Percentiles rank a stretch among this genome's conserved stretches.
phyloP scores from a whole-genome alignment of 2,329 filamentous ascomycete genomes.

The Claviceps paspali region DNA sequence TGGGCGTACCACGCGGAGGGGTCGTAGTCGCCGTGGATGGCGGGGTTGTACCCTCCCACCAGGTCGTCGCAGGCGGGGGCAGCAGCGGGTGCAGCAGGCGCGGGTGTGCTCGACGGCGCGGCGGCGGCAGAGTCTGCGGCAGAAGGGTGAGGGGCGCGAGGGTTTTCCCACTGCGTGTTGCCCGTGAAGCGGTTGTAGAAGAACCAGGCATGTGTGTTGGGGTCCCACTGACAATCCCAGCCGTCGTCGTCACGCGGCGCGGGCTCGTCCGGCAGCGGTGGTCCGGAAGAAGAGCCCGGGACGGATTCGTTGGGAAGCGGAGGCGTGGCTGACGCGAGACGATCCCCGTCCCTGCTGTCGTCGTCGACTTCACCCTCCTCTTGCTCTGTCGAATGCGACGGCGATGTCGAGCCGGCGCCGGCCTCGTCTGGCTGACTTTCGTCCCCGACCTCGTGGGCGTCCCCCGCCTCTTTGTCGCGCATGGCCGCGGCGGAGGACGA shows the following conservation, averaged over 20 bases:
- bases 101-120: slow-evolving; percentile 17
- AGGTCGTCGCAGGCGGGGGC: slow-evolving; percentile 22
- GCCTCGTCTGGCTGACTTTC: not conserved
- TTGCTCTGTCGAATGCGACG: not conserved
- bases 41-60: slow-evolving; percentile 78
- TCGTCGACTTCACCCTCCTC: slow-evolving; percentile 4
- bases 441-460: not conserved
- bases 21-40: slow-evolving; percentile 93
- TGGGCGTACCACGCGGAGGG: slow-evolving; percentile 89
- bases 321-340: slow-evolving; percentile 6
- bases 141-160: slow-evolving; percentile 40
- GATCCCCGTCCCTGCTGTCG: slow-evolving; percentile 2
- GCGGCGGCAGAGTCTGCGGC: not conserved
- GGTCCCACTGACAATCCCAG: slow-evolving; percentile 72
- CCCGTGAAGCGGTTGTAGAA: slow-evolving; percentile 73
- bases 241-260: slow-evolving; percentile 47
- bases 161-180: slow-evolving; percentile 72
- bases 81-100: slow-evolving; percentile 11
- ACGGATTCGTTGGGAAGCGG: slow-evolving; percentile 22
- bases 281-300: slow-evolving; percentile 10
- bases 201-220: slow-evolving; percentile 53
- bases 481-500: too few relatives aligned
- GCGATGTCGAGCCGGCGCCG: not conserved
- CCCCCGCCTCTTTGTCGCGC: slow-evolving; percentile 5
- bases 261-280: slow-evolving; percentile 28